Percentiles rank a stretch among this genome's conserved stretches.
These are phyloP conservation scores for Wickerhamiella alocasiicola DNA, from an alignment of 805 yeast genomes.

Conservation along the genomic window DNA sequence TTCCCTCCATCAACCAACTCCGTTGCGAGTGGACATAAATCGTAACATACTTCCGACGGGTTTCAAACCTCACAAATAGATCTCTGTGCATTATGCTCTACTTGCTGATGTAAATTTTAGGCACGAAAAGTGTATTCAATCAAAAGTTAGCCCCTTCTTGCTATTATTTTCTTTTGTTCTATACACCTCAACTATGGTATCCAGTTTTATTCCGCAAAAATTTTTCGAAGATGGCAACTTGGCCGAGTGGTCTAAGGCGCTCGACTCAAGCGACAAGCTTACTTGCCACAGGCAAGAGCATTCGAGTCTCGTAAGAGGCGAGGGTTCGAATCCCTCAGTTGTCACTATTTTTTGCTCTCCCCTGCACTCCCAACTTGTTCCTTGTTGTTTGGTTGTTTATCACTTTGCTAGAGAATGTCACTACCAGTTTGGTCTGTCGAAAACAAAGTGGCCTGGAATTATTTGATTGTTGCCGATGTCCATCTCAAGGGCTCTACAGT, in stretches of 20 bases:
- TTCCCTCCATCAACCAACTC: too few relatives aligned
- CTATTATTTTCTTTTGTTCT: too few relatives aligned
- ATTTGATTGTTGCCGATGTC: constrained; percentile 82
- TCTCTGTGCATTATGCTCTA: too few relatives aligned
- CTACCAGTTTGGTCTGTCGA: constrained; percentile 13
- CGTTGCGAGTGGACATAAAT: too few relatives aligned
- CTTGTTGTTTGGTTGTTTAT: neutral
- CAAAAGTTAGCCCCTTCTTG: too few relatives aligned
- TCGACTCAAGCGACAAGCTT: constrained; percentile 54
- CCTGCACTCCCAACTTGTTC: too few relatives aligned
- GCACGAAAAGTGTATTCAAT: too few relatives aligned
- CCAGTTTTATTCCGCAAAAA: too few relatives aligned
- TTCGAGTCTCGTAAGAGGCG: constrained; percentile 64
- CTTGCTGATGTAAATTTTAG: too few relatives aligned
- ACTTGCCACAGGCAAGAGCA: constrained; percentile 11
- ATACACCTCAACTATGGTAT: too few relatives aligned
- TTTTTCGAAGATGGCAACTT: constrained; percentile 34
- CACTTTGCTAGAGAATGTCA: constrained; percentile 2
- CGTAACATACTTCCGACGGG: too few relatives aligned
- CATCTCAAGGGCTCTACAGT: constrained; percentile 87
- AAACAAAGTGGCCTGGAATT: constrained; percentile 25
- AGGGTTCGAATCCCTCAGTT: constrained; percentile 80
- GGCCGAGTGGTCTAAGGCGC: constrained; percentile 68
- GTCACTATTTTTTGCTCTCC: constrained; percentile 36
- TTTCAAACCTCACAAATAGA: too few relatives aligned